These are phyloP conservation scores for Blastocystis sp. DNA, from an alignment of 352 stramenopile species.

Conservation along the genomic window DNA sequence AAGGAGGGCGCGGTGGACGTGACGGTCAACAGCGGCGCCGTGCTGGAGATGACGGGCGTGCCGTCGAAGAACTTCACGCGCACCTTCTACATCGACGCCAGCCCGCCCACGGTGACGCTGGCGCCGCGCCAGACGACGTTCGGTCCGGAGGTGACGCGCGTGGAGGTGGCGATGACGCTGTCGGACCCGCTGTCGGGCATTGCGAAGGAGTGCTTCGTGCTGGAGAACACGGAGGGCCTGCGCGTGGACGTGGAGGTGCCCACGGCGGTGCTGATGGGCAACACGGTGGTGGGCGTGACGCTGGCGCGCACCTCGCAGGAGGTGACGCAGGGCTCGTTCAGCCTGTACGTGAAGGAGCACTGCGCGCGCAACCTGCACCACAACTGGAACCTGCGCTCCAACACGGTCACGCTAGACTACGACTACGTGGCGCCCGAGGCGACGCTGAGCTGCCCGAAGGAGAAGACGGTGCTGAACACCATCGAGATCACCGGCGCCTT, in stretches of 20 bases:
- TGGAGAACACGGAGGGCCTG: neutral
- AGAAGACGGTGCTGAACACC: neutral
- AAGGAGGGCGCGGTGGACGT: constrained; percentile 27
- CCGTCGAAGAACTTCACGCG: constrained; percentile 3
- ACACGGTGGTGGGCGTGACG: constrained; percentile 3
- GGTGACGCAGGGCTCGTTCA: neutral
- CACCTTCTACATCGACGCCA: neutral
- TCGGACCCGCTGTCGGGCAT: neutral
- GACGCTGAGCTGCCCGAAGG: constrained; percentile 3
- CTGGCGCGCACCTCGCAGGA: neutral
- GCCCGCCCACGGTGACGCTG: constrained; percentile 11
- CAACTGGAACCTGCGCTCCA: constrained; percentile 55
- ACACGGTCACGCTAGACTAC: constrained; percentile 12
- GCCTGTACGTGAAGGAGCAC: constrained; percentile 24
- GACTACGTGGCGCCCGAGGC: constrained; percentile 10
- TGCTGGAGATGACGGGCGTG: constrained; percentile 29
- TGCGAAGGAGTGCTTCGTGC: neutral
- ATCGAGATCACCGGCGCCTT: constrained; percentile 7
- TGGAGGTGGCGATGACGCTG: constrained; percentile 10
- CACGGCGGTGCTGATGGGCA: neutral
- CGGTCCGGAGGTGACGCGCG: neutral
- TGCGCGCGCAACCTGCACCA: neutral
- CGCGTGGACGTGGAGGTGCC: neutral
- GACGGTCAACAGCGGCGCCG: neutral
- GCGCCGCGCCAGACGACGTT: neutral